Evolutionary conservation across 208 protist species (phyloP).

Genomic region (Crithidia thermophila): DNA sequence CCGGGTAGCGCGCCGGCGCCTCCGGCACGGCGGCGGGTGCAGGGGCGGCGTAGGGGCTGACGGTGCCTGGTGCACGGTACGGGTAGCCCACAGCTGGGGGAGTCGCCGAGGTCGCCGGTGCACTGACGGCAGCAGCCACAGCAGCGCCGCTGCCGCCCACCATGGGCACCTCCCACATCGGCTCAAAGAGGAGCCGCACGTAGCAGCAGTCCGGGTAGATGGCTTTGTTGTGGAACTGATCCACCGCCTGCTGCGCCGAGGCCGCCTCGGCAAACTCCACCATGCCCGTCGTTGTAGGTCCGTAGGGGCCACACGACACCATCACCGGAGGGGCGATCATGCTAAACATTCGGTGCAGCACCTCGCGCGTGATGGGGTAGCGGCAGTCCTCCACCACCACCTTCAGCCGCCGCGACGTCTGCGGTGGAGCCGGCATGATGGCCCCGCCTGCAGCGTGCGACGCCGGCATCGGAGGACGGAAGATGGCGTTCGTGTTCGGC

Average conservation of each 20-base stretch:
- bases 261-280: constrained; percentile 73
- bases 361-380: constrained; percentile 80
- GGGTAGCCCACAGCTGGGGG: constrained; percentile 21
- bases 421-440: constrained; percentile 25
- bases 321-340: constrained; percentile 62
- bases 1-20: constrained; percentile 3
- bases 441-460: constrained; percentile 2
- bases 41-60: background rate
- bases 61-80: constrained; percentile 5
- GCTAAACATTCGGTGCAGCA: constrained; percentile 81
- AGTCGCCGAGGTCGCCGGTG: too few relatives aligned
- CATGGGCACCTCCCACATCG: constrained; percentile 33
- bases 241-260: constrained; percentile 59
- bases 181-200: constrained; percentile 59
- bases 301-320: constrained; percentile 72
- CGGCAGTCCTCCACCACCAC: constrained; percentile 85
- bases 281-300: constrained; percentile 59
- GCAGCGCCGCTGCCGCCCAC: background rate
- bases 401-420: constrained; percentile 41
- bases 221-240: constrained; percentile 74
- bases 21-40: background rate
- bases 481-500: background rate
- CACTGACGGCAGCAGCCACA: too few relatives aligned
- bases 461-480: background rate
- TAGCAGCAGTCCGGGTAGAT: constrained; percentile 90